Evolutionary conservation across 148 eudicot species (phyloP), one percentile per base, ranked within the genome.

Genomic region (Chenopodium suecicum): DNA sequence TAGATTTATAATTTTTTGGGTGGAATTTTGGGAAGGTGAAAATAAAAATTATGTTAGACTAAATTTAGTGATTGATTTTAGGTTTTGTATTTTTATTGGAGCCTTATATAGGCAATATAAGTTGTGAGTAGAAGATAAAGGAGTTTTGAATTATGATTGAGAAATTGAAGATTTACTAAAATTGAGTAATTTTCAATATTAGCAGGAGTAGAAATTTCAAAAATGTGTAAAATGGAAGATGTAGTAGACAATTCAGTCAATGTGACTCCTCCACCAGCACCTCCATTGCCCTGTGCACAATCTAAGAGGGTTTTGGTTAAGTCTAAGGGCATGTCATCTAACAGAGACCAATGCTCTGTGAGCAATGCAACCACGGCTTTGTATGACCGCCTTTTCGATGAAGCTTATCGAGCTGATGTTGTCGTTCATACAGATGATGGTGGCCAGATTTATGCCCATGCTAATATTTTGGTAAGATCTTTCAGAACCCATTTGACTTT

Each of bases 401-500:
- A 91, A 86, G 97, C 87, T 80, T 94, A 92, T 62, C 83, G 93
- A 83, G 94, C 98, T 37, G 98, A 96, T 84, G 97, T 96, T 52
- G 79, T 79, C 16, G 83, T 96, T 76, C 77, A 79, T 54, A 92
- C 98, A 0, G 90, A 87, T 2, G 67, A 74, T 81, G 95, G 90
- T 52, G 91, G 87, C 20, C 78, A 90, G 79, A 86, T 96, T 85
- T 91, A 88, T 78, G 98, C 91, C 29, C 99, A 96, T 82, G 89
- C 99, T 75, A 88, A 84, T 75, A 74, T 96, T 78, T 90, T 96
- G 82, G 99, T 95, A 84, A 86, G 91, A 72, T 76, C 62, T 79
- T 60, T 13, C 19, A 22, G 13, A 62, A 60, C 8, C 8, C 16
- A 7, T 58, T 32, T 76, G 46, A 60, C 23, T 29, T 37, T 58